Conservation (phyloP, 495 filamentous ascomycete species). For the Jackrogersella multiformis region DNA sequence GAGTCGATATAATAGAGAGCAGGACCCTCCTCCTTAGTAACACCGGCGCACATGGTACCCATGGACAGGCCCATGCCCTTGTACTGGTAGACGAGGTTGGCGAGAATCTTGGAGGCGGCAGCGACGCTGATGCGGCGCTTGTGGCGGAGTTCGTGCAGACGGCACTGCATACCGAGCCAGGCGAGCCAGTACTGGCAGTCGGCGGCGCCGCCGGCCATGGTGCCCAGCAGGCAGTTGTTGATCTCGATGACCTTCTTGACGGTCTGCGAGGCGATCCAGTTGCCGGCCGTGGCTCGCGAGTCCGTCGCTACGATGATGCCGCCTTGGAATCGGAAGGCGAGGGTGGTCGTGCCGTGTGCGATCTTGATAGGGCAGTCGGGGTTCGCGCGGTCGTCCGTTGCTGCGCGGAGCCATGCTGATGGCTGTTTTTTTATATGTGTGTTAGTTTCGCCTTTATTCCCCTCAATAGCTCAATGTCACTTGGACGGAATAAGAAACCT, state of each 20-base stretch:
- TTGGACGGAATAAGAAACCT: too few relatives aligned
- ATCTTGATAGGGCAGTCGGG: conserved; percentile 98
- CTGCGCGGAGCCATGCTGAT: conserved; percentile 92
- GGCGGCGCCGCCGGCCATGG: conserved; percentile 98
- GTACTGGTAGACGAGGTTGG: conserved; percentile 97
- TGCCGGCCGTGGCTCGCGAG: conserved; percentile 93
- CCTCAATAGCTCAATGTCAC: too few relatives aligned
- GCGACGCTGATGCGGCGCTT: conserved; percentile 98
- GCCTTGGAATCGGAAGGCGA: conserved; percentile 96
- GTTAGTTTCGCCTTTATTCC: conserved; percentile 20
- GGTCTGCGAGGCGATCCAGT: conserved; percentile 99
- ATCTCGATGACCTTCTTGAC: conserved; percentile 99
- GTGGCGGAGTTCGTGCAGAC: conserved; percentile 97
- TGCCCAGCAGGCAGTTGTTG: conserved; percentile 89
- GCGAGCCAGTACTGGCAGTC: conserved; percentile 99
- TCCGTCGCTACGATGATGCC: conserved; percentile 99
- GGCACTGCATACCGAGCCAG: conserved; percentile 98
- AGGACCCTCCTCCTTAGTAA: conserved; percentile 94
- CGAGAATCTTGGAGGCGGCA: conserved; percentile 96
- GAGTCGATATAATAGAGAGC: conserved; percentile 99
- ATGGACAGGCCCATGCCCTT: conserved; percentile 97
- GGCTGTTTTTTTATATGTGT: conserved; percentile 61
- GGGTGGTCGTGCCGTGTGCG: conserved; percentile 98
- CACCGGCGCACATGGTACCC: conserved; percentile 99
- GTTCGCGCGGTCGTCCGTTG: conserved; percentile 96